Evolutionary conservation across 768 basidiomycete species (phyloP), one percentile per base, ranked within the genome.

Genomic region (Boletus rex-veris): DNA sequence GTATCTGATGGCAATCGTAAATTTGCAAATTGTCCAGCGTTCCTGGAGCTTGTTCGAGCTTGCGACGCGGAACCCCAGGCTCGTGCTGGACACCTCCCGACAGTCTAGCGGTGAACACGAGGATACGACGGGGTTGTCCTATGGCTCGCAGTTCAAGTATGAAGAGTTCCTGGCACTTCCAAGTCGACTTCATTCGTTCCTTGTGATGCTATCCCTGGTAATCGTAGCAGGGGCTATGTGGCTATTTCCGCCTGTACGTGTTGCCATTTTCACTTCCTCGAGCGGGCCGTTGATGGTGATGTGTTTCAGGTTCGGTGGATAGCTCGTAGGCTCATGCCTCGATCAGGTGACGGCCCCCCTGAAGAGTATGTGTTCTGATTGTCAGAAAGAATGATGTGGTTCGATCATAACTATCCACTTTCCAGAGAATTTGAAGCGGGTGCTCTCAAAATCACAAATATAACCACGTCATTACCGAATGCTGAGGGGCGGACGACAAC

Each of bases 111-210:
- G 18, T 31, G 48, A 51, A 58, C 55, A 50, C 35, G 49, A 61
- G 53, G 51, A 68, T 11, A 41, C 61, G 24, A 48, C 57, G 39
- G 57, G 50, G 33, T 52, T 65, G 2, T 46, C 68, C 14, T 94
- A 95, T 62, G 94, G 90, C 6, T 74, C 82, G 0, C 63, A 78
- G 3, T 92, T 97, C 75, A 73, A 73, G 42, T 96, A 94, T 66
- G 82, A 84, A 47, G 92, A 95, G 68, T 87, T 88, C 53, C 18
- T 80, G 58, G 72, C 69, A 4, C 75, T 72, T 45, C 64, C 70
- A 5, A 74, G 73, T 33, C 66, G 64, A 21, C 5, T 83, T 5
- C 62, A 72, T n/a, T 75, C 80, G 12, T 42, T 78, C 6, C 12
- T 78, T 2, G 50, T 76, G 12, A 74, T 77, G n/a, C 38, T 75